Base-by-base conservation (phyloP, 1,284 basidiomycete genomes). In the Sparassis latifolia region DNA sequence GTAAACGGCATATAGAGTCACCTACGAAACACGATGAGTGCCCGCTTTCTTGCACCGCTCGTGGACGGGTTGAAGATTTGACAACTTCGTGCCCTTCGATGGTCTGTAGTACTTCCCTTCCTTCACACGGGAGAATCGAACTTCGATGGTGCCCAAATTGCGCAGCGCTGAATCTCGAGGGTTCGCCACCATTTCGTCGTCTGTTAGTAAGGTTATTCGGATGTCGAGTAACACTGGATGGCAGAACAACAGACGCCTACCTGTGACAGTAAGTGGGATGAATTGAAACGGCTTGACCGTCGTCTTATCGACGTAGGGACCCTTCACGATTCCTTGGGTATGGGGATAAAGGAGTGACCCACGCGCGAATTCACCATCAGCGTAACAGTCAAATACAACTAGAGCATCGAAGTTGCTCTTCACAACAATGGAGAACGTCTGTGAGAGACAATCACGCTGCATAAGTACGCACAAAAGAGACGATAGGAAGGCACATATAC, bases 11-110 rank as follows among this genome's bases (percentile, higher is more conserved):
- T 42, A 6, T 9, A 6, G 6, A 42, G 10, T 20, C 33, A 51
- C 53, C 4, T 42, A 54, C 53, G 50, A 46, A 3, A 54, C 44
- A 30, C 50, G 49, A 31, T 54, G 50, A 6, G 44, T 28, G 3
- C 53, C 53, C 2, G 50, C 50, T 32, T 54, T 54, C 47, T 54
- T 54, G 2, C 31, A 44, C 6, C 45, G 38, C 40, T 54, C 53
- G 30, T 54, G 53, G 5, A 54, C 33, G 10, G 44, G 32, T 3
- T 50, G 50, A 10, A 52, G 10, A 6, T 28, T n/a, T n/a, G 30
- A 27, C 9, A 28, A 10, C 5, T 4, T 33, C 4, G 4, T 45
- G 27, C 4, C 9, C 4, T 3, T 35, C 10, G 10, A 20, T 9
- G 40, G 40, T 33, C 27, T 27, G 3, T 5, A 33, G 7, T 10